Evolutionary conservation across 768 basidiomycete species (phyloP), one percentile per base, ranked within the genome.

Genomic region (Pholiota conissans): DNA sequence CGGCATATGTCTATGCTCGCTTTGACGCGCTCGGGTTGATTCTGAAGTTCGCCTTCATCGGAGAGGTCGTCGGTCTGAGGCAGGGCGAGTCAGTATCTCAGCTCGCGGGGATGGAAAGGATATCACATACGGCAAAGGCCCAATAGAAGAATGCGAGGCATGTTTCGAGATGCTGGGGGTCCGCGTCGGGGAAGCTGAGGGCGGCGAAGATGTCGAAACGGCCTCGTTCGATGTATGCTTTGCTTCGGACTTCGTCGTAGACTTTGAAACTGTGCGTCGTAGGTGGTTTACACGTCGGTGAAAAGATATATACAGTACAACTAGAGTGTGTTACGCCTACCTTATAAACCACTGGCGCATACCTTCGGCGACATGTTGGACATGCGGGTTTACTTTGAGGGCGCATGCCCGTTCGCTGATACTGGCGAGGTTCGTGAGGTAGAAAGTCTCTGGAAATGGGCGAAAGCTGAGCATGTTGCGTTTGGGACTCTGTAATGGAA

Each of bases 31-130:
- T 69, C 68, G 5, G 69, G 68, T 24, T 62, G 55, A 0, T 58
- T 46, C 42, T 69, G 66, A 6, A 65, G 42, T 0, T 65, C 57
- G 1, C 66, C 67, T 37, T 65, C 62, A 52, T 70, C 69, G 2
- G 64, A 62, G 8, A 64, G 57, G 50, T 70, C 69, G 51, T 70
- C 67, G 16, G 58, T 67, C 67, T 68, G 16, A n/a, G n/a, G n/a
- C n/a, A n/a, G 7, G 30, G 4, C 24, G 16, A 8, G 20, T 24
- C 10, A 51, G 22, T n/a, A 35, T 8, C 47, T 8, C 24, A 24
- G n/a, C 20, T 5, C 22, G 16, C 24, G 24, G 10, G 3, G 14
- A 55, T 9, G 27, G 9, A 24, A 9, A 32, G 45, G 20, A 28
- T n/a, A 24, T n/a, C 5, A 5, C 56, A 28, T 55, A 69, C 68